Conservation (phyloP, 495 filamentous ascomycete species). For the Xylaria scruposa region DNA sequence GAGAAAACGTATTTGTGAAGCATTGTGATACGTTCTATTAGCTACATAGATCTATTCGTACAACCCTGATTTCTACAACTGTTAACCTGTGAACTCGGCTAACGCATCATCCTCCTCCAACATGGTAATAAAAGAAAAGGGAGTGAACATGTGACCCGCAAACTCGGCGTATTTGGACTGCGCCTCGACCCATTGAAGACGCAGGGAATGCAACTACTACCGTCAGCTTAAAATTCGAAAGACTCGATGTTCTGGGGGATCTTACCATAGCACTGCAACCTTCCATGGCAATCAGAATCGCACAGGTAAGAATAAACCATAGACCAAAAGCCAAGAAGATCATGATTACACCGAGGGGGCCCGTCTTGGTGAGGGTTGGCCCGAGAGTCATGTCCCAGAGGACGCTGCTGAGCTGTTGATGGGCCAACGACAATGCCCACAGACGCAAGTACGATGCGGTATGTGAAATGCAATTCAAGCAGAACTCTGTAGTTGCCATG, state of each 20-base stretch:
- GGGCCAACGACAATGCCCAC: constrained; percentile 95
- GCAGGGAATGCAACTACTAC: constrained; percentile 77
- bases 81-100: constrained; percentile 52
- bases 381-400: constrained; percentile 95
- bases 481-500: constrained; percentile 73
- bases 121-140: constrained; percentile 87
- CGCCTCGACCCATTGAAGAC: constrained; percentile 99
- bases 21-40: constrained; percentile 31
- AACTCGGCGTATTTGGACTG: constrained; percentile 99
- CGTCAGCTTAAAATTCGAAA: neutral
- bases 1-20: neutral
- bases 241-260: constrained; percentile 26
- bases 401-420: constrained; percentile 96
- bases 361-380: constrained; percentile 70
- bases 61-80: constrained; percentile 27
- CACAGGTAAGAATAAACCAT: constrained; percentile 86
- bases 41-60: constrained; percentile 35
- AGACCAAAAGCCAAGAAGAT: constrained; percentile 79
- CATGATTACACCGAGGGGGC: constrained; percentile 75
- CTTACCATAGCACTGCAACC: constrained; percentile 58
- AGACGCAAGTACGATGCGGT: constrained; percentile 98
- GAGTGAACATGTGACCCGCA: constrained; percentile 87
- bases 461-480: constrained; percentile 98
- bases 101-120: constrained; percentile 80
- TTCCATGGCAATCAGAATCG: constrained; percentile 69